phyloP scores from a whole-genome alignment of 441 rosid species.

The Erodium moschatum region DNA sequence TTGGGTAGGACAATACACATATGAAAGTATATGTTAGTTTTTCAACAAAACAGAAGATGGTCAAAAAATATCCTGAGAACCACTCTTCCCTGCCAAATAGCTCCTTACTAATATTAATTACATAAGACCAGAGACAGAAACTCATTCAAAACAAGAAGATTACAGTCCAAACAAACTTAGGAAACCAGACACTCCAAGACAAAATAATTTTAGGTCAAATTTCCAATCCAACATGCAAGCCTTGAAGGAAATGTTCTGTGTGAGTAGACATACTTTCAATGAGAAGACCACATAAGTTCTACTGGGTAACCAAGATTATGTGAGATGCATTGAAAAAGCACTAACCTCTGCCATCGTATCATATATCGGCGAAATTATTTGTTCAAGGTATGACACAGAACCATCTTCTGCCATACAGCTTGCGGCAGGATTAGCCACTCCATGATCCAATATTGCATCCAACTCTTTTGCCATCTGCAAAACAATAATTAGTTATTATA shows the following conservation, averaged over 20 bases:
- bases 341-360: conserved; percentile 50
- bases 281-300: background rate
- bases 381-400: conserved; percentile 71
- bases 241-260: background rate
- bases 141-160: background rate
- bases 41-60: background rate
- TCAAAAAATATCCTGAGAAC: background rate
- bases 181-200: background rate
- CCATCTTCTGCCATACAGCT: conserved; percentile 58
- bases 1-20: too few species aligned
- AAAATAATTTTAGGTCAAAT: background rate
- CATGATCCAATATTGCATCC: conserved; percentile 89
- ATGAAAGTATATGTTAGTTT: background rate
- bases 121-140: background rate
- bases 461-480: conserved; percentile 94
- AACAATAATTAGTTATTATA: conserved; percentile 12
- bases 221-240: background rate
- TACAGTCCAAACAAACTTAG: background rate
- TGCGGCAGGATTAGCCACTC: conserved; percentile 56
- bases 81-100: background rate
- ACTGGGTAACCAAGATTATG: background rate
- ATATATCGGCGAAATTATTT: conserved; percentile 74
- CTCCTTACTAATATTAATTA: background rate
- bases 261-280: background rate
- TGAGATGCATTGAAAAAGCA: conserved; percentile 18